A percentile compares a stretch with the other conserved stretches of the same genome.
Conservation (phyloP, 2,329 filamentous ascomycete genomes). For the Trichoderma sp. region DNA sequence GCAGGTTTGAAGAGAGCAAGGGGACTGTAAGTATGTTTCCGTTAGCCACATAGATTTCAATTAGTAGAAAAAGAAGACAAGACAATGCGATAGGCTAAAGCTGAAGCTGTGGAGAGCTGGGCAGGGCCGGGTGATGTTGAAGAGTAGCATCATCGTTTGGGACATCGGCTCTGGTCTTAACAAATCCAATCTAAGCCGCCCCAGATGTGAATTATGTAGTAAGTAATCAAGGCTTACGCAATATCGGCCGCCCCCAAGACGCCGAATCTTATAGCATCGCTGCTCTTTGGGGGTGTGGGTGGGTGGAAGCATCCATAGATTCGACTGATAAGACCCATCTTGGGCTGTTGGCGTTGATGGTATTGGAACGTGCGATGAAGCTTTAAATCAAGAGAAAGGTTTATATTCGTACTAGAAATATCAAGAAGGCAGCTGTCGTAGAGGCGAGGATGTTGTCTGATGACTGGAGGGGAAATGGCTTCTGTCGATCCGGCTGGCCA, state of each 20-base stretch:
- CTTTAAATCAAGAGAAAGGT: no score
- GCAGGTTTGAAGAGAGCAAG: conserved; percentile 47
- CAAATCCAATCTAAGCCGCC: not conserved
- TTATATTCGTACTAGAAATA: not conserved
- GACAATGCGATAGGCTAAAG: not conserved
- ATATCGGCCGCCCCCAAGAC: conserved; percentile 43
- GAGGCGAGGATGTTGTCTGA: not conserved
- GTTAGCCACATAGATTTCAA: not conserved
- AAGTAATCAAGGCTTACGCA: conserved; percentile 29
- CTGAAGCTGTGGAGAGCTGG: not conserved
- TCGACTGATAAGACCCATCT: conserved; percentile 4
- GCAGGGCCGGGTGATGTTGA: not conserved
- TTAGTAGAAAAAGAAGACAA: not conserved
- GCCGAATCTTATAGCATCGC: conserved; percentile 37
- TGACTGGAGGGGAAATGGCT: not conserved
- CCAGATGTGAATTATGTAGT: not conserved
- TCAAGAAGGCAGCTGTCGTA: not conserved
- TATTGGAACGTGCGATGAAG: not conserved
- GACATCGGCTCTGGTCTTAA: not conserved
- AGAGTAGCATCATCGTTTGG: not conserved
- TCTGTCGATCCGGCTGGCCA: not conserved
- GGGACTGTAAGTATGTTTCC: conserved; percentile 29
- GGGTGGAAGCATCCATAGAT: conserved; percentile 14
- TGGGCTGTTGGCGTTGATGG: not conserved
- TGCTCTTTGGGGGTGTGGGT: not conserved